Percentiles rank a stretch among this genome's conserved stretches.
Conservation (phyloP, 371 early-diverging fungal genomes). For the Syncephalastrum contaminatum region DNA sequence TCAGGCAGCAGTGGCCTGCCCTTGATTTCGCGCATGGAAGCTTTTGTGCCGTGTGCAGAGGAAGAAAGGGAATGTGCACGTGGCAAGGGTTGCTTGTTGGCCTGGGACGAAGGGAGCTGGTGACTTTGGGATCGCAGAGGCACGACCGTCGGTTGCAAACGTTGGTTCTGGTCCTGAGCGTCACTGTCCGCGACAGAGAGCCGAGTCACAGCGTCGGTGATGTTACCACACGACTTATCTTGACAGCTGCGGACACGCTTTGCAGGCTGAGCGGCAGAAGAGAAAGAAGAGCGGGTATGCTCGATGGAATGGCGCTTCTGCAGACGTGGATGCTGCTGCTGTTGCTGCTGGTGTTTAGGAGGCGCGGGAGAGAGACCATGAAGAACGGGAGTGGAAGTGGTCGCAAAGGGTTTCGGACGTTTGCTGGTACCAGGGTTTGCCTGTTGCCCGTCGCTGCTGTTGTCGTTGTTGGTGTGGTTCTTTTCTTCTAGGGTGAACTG, state of each 20-base stretch:
- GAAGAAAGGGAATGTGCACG: slow-evolving; percentile 7
- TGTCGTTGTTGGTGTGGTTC: no score
- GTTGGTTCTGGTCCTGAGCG: not conserved
- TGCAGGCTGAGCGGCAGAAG: not conserved
- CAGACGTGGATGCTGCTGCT: no score
- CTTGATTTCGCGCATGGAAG: not conserved
- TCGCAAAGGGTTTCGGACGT: slow-evolving; percentile 10
- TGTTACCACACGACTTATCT: not conserved
- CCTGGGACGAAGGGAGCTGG: slow-evolving; percentile 15
- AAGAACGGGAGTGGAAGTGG: slow-evolving; percentile 7
- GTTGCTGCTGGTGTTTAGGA: no score
- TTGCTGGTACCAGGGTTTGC: no score
- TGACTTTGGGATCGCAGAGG: slow-evolving; percentile 39
- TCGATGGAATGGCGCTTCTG: no score
- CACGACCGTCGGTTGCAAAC: slow-evolving; percentile 3
- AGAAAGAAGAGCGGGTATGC: no score
- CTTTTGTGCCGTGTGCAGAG: slow-evolving; percentile 16
- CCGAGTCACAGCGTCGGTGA: slow-evolving; percentile 1
- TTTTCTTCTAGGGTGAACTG: no score
- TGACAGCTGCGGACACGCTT: slow-evolving; percentile 1
- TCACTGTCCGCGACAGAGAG: not conserved
- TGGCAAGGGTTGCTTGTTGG: slow-evolving; percentile 8
- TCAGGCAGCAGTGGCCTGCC: slow-evolving; percentile 23
- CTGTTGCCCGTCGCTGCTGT: no score
- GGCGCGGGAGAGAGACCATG: not conserved